These are phyloP conservation scores for Teratosphaeria pseudoeucalypti DNA, from an alignment of 2,329 filamentous ascomycete species.

Conservation along the genomic window DNA sequence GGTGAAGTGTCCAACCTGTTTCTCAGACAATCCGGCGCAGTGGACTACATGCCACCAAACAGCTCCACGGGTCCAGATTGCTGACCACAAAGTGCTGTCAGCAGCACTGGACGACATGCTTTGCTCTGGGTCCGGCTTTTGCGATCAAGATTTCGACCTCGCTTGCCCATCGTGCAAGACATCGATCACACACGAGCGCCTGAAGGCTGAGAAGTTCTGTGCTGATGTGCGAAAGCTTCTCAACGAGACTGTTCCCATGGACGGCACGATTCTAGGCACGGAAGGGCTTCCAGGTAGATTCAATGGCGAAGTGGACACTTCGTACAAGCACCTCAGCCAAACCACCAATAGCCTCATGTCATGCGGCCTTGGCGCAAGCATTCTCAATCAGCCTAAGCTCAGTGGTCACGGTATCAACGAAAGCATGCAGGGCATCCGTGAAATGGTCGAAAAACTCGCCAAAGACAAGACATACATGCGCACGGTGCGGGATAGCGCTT, in stretches of 20 bases:
- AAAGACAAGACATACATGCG: constrained; percentile 29
- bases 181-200: constrained; percentile 44
- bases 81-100: constrained; percentile 10
- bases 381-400: constrained; percentile 18
- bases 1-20: constrained; percentile 49
- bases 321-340: not conserved
- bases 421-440: constrained; percentile 41
- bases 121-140: constrained; percentile 45
- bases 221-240: constrained; percentile 45
- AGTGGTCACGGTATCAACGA: constrained; percentile 1
- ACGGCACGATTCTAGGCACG: constrained; percentile 54
- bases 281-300: constrained; percentile 40
- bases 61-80: not conserved
- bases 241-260: constrained; percentile 44
- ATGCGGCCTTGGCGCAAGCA: constrained; percentile 32
- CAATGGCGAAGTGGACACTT: constrained; percentile 15
- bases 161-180: constrained; percentile 44
- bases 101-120: constrained; percentile 27
- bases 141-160: constrained; percentile 45
- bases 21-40: constrained; percentile 32
- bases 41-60: constrained; percentile 48
- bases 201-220: constrained; percentile 54
- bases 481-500: constrained; percentile 20
- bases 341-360: constrained; percentile 30
- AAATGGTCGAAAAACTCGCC: constrained; percentile 40